Conservation (phyloP, 805 yeast genomes). For the Wickerhamomyces strasburgensis region DNA sequence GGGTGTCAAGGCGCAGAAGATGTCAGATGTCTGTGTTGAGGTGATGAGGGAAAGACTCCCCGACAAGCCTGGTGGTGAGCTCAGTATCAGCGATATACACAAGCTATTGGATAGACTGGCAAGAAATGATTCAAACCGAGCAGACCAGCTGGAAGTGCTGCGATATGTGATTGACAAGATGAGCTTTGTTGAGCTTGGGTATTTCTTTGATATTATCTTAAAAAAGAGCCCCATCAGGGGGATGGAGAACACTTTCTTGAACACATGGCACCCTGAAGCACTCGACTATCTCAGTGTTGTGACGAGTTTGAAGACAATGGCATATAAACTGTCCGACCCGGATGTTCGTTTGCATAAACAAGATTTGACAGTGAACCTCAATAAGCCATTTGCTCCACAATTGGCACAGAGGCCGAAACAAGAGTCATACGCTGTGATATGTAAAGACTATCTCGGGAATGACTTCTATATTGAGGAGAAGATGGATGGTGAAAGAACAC, state of each 20-base stretch:
- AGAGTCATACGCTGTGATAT: constrained; percentile 47
- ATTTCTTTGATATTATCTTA: constrained; percentile 63
- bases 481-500: constrained; percentile 88
- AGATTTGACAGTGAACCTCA: constrained; percentile 32
- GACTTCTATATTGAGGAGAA: constrained; percentile 80
- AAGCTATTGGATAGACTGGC: constrained; percentile 40
- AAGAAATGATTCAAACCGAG: constrained; percentile 26
- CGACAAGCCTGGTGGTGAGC: constrained; percentile 27
- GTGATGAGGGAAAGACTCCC: constrained; percentile 47
- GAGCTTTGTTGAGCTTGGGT: constrained; percentile 59
- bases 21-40: constrained; percentile 45
- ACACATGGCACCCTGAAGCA: constrained; percentile 78
- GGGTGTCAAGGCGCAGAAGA: constrained; percentile 37
- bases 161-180: constrained; percentile 46
- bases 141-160: constrained; percentile 39
- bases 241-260: constrained; percentile 53
- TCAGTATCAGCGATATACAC: constrained; percentile 48
- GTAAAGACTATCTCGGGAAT: constrained; percentile 30
- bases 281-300: constrained; percentile 58
- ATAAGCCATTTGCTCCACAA: constrained; percentile 65
- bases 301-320: constrained; percentile 54
- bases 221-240: constrained; percentile 56
- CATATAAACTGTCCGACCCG: constrained; percentile 53
- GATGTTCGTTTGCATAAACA: constrained; percentile 34
- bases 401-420: constrained; percentile 52